Conservation (phyloP, 495 filamentous ascomycete species). For the Neurospora sp. region DNA sequence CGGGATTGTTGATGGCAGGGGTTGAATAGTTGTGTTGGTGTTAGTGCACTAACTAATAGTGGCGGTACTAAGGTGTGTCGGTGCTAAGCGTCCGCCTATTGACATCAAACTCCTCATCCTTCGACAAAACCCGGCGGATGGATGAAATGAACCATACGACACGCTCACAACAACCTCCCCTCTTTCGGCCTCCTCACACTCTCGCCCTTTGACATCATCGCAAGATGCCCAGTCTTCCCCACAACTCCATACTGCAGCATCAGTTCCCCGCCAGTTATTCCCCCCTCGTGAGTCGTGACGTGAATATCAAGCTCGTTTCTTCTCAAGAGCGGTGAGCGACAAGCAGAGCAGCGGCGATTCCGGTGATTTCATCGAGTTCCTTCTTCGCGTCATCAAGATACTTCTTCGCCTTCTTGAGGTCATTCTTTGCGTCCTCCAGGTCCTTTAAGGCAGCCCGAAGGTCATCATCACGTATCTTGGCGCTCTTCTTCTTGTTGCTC, state of each 20-base stretch:
- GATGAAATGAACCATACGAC: neutral
- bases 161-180: neutral
- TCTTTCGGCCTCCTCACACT: neutral
- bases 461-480: too few species aligned
- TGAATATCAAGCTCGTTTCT: too few species aligned
- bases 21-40: neutral
- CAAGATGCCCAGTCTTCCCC: neutral
- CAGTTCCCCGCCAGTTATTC: too few species aligned
- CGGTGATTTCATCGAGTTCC: too few species aligned
- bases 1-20: neutral
- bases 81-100: neutral
- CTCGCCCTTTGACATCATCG: neutral
- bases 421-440: too few species aligned
- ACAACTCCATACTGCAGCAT: neutral
- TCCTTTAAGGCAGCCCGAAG: too few species aligned
- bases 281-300: too few species aligned
- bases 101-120: neutral
- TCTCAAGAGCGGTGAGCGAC: too few species aligned
- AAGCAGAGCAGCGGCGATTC: too few species aligned
- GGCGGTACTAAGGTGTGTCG: accelerated
- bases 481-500: too few species aligned
- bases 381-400: too few species aligned
- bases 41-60: neutral
- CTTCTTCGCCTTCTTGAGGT: too few species aligned
- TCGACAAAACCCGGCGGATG: neutral